These are phyloP conservation scores for Clavariopsis aquatica DNA, from an alignment of 495 filamentous ascomycete species.

Conservation along the genomic window DNA sequence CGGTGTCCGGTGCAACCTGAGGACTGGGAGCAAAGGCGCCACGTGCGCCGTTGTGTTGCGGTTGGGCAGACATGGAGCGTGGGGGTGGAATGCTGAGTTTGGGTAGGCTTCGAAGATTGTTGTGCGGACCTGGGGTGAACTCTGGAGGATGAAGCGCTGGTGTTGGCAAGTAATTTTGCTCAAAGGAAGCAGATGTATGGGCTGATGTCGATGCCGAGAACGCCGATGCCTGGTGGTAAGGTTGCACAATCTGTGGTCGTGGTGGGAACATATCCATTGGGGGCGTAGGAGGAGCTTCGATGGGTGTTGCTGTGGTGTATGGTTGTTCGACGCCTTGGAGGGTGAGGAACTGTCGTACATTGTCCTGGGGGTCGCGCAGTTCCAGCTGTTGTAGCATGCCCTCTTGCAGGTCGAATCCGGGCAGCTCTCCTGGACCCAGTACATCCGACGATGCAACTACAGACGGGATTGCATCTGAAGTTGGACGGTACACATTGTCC, in stretches of 20 bases:
- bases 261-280: conserved; percentile 47
- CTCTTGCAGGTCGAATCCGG: conserved; percentile 69
- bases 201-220: conserved; percentile 33
- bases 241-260: conserved; percentile 19
- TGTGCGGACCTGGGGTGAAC: conserved; percentile 36
- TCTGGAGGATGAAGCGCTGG: conserved; percentile 34
- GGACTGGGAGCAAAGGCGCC: conserved; percentile 25
- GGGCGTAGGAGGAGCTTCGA: conserved; percentile 40
- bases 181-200: conserved; percentile 24
- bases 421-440: conserved; percentile 64
- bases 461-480: conserved; percentile 70
- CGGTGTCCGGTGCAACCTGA: conserved; percentile 28
- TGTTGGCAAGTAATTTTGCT: conserved; percentile 23
- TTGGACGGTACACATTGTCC: conserved; percentile 51
- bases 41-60: conserved; percentile 24
- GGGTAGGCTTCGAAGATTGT: conserved; percentile 43
- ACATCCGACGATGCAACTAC: conserved; percentile 88
- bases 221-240: conserved; percentile 18
- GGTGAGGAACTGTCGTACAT: conserved; percentile 81
- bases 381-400: conserved; percentile 67
- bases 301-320: conserved; percentile 44
- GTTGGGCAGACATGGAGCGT: conserved; percentile 40
- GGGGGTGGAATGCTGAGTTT: conserved; percentile 43
- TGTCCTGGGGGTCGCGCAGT: conserved; percentile 81
- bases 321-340: conserved; percentile 65